Percentiles rank a stretch among this genome's conserved stretches.
These are phyloP conservation scores for Camellia oleifera DNA, from an alignment of 179 eudicot species.

Conservation along the genomic window DNA sequence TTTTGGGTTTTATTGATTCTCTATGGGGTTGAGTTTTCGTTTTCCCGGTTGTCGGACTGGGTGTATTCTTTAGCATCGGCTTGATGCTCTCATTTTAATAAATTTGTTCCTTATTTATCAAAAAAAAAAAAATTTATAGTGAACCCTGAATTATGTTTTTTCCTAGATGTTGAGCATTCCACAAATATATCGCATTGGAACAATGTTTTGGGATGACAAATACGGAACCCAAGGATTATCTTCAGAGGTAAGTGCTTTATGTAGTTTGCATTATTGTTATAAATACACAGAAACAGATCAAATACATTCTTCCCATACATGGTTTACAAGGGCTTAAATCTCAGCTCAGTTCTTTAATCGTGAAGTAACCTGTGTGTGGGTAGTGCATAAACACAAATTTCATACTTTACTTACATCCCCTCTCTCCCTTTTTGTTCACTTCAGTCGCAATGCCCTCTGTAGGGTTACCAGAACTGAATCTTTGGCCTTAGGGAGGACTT, in stretches of 20 bases:
- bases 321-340: background rate
- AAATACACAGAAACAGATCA: constrained; percentile 1
- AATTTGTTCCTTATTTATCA: too few relatives aligned
- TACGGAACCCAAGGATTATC: constrained; percentile 96
- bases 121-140: too few relatives aligned
- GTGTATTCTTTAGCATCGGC: too few relatives aligned
- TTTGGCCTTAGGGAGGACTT: background rate
- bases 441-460: background rate
- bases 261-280: background rate
- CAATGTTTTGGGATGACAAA: constrained; percentile 99
- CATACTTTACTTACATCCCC: background rate
- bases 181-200: constrained; percentile 94
- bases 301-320: background rate
- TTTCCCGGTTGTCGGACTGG: too few relatives aligned
- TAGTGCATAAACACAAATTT: background rate
- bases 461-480: background rate
- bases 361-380: background rate
- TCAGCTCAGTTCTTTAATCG: background rate
- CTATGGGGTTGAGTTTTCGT: too few relatives aligned
- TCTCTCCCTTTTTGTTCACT: background rate
- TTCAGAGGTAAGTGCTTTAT: constrained; percentile 57
- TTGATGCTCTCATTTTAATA: too few relatives aligned
- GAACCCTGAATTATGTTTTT: constrained; percentile 3
- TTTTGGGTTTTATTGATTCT: too few relatives aligned
- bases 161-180: constrained; percentile 74